Percentiles rank a stretch among this genome's conserved stretches.
These are phyloP conservation scores for Solanum habrochaites DNA, from an alignment of 257 asterid genomes.

Conservation along the genomic window DNA sequence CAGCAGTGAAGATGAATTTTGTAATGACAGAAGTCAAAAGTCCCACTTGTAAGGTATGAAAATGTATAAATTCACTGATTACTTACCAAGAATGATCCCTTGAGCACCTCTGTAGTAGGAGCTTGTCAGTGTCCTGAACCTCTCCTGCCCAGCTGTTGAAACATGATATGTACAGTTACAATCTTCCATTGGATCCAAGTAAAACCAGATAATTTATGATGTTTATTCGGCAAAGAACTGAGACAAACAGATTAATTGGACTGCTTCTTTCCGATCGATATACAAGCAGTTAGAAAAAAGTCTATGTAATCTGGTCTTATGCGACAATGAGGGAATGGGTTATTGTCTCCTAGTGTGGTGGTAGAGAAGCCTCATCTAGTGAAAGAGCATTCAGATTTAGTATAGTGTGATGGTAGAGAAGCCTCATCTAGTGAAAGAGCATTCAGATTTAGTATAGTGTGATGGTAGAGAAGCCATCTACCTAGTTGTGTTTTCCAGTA, in stretches of 20 bases:
- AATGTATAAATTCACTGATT: background rate
- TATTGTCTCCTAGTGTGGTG: background rate
- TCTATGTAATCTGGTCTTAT: background rate
- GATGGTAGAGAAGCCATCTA: background rate
- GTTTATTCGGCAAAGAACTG: background rate
- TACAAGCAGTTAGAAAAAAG: background rate
- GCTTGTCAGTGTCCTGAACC: constrained; percentile 66
- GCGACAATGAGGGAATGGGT: background rate
- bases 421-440: background rate
- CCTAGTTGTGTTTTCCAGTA: background rate
- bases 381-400: background rate
- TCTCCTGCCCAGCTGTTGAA: constrained; percentile 91
- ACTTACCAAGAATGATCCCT: constrained; percentile 71
- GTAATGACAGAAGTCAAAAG: background rate
- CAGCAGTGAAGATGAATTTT: background rate
- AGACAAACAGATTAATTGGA: background rate
- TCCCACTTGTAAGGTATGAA: background rate
- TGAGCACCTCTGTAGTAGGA: constrained; percentile 58
- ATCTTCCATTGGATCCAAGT: background rate
- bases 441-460: background rate
- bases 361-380: background rate
- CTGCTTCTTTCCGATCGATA: too few species aligned
- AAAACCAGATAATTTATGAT: background rate
- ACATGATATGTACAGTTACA: background rate
- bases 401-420: background rate